Conservation (phyloP, 2,329 filamentous ascomycete species). For the Lecanicillium sp. region DNA sequence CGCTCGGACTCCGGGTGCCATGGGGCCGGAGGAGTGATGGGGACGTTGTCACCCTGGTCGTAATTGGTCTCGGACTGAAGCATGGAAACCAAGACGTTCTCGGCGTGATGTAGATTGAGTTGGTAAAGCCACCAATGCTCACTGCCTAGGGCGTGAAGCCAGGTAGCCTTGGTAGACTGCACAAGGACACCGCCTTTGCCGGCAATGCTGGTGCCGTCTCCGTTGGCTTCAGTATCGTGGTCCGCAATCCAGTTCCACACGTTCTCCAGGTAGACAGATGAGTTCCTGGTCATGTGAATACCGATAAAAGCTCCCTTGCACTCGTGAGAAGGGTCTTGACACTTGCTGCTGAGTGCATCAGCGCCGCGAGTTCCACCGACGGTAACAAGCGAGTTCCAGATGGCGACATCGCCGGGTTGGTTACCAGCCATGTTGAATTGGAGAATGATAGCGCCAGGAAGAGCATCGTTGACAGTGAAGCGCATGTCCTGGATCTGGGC, state of each 20-base stretch:
- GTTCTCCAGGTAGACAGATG: constrained; percentile 11
- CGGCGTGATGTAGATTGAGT: constrained; percentile 44
- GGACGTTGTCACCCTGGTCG: constrained; percentile 27
- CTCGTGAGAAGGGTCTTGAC: constrained; percentile 25
- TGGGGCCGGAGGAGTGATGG: constrained; percentile 29
- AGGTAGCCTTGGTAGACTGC: constrained; percentile 44
- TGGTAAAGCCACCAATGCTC: constrained; percentile 56
- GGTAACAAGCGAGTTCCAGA: constrained; percentile 41
- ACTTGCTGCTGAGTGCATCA: constrained; percentile 32
- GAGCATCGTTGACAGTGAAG: constrained; percentile 42
- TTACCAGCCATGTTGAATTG: constrained; percentile 45
- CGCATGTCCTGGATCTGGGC: constrained; percentile 47
- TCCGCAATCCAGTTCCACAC: constrained; percentile 38
- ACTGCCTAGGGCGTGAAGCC: constrained; percentile 40
- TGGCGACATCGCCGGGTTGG: constrained; percentile 41
- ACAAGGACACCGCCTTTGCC: constrained; percentile 43
- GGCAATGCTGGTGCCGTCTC: constrained; percentile 40
- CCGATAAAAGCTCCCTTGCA: constrained; percentile 44
- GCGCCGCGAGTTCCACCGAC: constrained; percentile 39
- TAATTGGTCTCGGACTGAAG: constrained; percentile 49
- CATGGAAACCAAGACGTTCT: constrained; percentile 43
- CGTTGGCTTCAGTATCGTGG: constrained; percentile 38
- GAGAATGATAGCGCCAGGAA: constrained; percentile 34
- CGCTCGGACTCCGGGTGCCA: constrained; percentile 30
- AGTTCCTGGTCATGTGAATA: constrained; percentile 39